phyloP scores from a whole-genome alignment of 345 rosid species.

The Boechera divaricarpa region DNA sequence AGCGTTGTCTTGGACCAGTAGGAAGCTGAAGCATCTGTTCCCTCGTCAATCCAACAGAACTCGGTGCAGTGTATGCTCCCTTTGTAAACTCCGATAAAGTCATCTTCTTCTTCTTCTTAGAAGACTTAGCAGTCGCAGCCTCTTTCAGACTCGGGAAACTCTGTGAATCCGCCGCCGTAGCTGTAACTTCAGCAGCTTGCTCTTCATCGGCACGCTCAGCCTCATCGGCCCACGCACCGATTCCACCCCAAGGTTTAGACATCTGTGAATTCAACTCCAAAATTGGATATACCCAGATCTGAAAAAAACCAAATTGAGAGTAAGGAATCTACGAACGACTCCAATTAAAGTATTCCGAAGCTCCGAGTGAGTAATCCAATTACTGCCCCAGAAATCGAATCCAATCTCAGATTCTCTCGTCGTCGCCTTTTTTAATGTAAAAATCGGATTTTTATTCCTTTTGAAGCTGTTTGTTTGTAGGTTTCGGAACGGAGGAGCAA shows the following conservation, averaged over 20 bases:
- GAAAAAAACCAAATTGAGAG: slow-evolving; percentile 1
- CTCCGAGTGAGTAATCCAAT: slow-evolving; percentile 52
- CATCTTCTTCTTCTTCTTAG: slow-evolving; percentile 91
- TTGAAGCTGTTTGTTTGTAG: slow-evolving; percentile 23
- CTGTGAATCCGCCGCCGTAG: slow-evolving; percentile 48
- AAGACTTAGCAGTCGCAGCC: slow-evolving; percentile 62
- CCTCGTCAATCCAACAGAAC: slow-evolving; percentile 59
- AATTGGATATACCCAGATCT: slow-evolving; percentile 30
- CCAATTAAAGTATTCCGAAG: slow-evolving; percentile 57
- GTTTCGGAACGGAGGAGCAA: slow-evolving; percentile 37
- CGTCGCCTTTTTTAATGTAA: slow-evolving; percentile 8
- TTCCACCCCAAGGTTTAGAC: slow-evolving; percentile 77
- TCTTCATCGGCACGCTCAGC: slow-evolving; percentile 82
- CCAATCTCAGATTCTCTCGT: slow-evolving; percentile 30
- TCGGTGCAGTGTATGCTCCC: slow-evolving; percentile 44
- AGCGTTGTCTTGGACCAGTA: slow-evolving; percentile 91
- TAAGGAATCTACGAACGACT: slow-evolving; percentile 45
- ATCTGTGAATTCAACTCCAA: slow-evolving; percentile 43
- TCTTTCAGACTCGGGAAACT: slow-evolving; percentile 87
- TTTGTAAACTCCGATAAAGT: slow-evolving; percentile 63
- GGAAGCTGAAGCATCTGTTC: slow-evolving; percentile 88
- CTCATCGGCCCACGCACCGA: slow-evolving; percentile 98
- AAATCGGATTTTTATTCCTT: slow-evolving; percentile 23
- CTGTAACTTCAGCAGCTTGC: slow-evolving; percentile 50
- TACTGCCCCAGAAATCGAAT: slow-evolving; percentile 18